Conservation (phyloP, 1,284 basidiomycete genomes). For the Porogramme epimiltina region DNA sequence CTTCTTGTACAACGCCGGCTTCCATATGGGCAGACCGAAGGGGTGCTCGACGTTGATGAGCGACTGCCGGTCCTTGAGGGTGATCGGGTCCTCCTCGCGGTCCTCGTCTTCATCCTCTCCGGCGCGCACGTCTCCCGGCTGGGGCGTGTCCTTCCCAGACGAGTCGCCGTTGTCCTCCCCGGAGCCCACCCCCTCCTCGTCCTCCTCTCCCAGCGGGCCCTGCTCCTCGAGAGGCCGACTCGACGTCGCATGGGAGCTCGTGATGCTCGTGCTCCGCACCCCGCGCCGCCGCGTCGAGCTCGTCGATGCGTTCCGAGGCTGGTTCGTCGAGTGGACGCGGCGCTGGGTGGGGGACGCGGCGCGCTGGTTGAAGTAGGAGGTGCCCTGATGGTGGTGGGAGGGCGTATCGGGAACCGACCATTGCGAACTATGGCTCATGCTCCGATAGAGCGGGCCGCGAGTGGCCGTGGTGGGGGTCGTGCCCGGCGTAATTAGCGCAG, state of each 20-base stretch:
- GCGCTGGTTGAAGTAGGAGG: slow-evolving; percentile 58
- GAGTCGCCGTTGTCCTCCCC: slow-evolving; percentile 23
- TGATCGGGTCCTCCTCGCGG: slow-evolving; percentile 86
- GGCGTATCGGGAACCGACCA: slow-evolving; percentile 60
- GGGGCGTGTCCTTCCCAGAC: slow-evolving; percentile 17
- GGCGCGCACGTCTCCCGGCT: slow-evolving; percentile 16
- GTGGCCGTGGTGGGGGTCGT: slow-evolving; percentile 29
- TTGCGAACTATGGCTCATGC: slow-evolving; percentile 52
- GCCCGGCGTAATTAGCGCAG: slow-evolving; percentile 23
- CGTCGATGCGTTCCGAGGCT: slow-evolving; percentile 45
- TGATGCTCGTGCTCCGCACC: slow-evolving; percentile 60
- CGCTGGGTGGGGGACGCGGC: slow-evolving; percentile 43
- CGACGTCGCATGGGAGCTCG: slow-evolving; percentile 51
- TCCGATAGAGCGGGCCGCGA: slow-evolving; percentile 46
- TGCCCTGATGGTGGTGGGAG: slow-evolving; percentile 66
- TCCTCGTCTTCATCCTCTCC: slow-evolving; percentile 36
- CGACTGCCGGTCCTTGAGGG: slow-evolving; percentile 95
- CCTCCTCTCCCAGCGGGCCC: slow-evolving; percentile 46
- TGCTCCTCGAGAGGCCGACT: slow-evolving; percentile 40
- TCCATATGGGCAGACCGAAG: slow-evolving; percentile 99
- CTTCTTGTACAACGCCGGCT: slow-evolving; percentile 99
- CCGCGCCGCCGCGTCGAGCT: slow-evolving; percentile 47
- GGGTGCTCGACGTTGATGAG: slow-evolving; percentile 99
- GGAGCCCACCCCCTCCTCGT: slow-evolving; percentile 33
- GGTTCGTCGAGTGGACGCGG: slow-evolving; percentile 39